Evolutionary conservation across 441 rosid genomes (phyloP), one percentile per base, ranked within the genome.

Genomic region (Gossypium gossypioides): DNA sequence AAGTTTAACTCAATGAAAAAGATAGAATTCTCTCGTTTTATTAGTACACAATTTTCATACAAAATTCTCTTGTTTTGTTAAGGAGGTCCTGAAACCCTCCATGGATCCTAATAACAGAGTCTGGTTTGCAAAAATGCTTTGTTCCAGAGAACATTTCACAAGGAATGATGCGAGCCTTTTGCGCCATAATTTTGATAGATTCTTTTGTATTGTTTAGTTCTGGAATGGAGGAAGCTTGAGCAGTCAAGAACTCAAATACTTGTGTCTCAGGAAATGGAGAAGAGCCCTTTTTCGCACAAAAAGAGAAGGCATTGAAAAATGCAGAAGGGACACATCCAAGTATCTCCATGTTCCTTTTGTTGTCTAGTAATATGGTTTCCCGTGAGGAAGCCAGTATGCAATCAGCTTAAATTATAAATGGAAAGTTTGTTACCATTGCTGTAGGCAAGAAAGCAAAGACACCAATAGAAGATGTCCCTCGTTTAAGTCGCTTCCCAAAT

Each of bases 391-490:
- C 68, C 7, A 64, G 52, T 40, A 40, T 18, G 32, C 12, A 64
- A 40, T 64, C 68, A 64, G 52, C 51, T 6, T 64, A 27, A 64
- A 21, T 42, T 40, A 64, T 40, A 64, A 42, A 64, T 19, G 52
- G 32, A 2, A 64, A 64, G 13, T 64, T 64, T 4, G 54, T 42
- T 4, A 42, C 52, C 68, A 64, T 64, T 19, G 29, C 12, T 12
- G 68, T 64, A 19, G 52, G 68, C 52, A 64, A 64, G 52, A 42
- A 64, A 40, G 68, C 52, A 42, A 64, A 64, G 52, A 64, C 44
- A 51, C 52, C 52, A 40, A 64, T 10, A 13, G 52, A 42, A 19
- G 68, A 64, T 64, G 52, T 10, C 44, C 52, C 68, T 19, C 10
- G 0, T 64, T 64, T 42, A 0, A 42, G 32, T 64, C 32, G 29